Percentiles rank a stretch among this genome's conserved stretches.
phyloP scores from a whole-genome alignment of 805 yeast genomes.

The Candida nemodendra region DNA sequence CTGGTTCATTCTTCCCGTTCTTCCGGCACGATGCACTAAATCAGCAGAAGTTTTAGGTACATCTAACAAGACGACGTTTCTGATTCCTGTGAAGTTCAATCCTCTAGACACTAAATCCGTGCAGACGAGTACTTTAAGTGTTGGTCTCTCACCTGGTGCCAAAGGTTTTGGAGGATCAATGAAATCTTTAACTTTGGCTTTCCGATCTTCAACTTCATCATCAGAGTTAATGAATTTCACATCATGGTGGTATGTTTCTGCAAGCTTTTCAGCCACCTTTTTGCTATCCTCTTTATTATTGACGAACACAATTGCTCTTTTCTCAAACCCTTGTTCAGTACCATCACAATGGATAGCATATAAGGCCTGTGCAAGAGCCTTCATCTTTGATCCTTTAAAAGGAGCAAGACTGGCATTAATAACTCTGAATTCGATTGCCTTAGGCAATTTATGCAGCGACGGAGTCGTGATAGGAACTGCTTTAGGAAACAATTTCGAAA shows the following conservation, averaged over 20 bases:
- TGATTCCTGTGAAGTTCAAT: conserved; percentile 74
- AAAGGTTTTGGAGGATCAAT: conserved; percentile 55
- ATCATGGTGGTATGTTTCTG: conserved; percentile 50
- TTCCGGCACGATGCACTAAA: conserved; percentile 85
- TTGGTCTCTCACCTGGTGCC: conserved; percentile 31
- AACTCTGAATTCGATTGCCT: conserved; percentile 65
- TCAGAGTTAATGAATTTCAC: conserved; percentile 68
- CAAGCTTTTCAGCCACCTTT: conserved; percentile 55
- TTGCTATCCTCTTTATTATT: conserved; percentile 67
- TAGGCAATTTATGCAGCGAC: conserved; percentile 79
- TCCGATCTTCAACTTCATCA: conserved; percentile 60
- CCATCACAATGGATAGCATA: conserved; percentile 85
- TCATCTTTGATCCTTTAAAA: conserved; percentile 76
- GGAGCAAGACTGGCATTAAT: conserved; percentile 79
- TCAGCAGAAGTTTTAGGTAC: conserved; percentile 84
- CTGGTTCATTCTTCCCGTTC: conserved; percentile 91
- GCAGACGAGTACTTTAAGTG: conserved; percentile 70
- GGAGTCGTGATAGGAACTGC: conserved; percentile 72
- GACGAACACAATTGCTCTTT: conserved; percentile 82
- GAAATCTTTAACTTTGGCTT: conserved; percentile 56
- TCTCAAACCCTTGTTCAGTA: conserved; percentile 71
- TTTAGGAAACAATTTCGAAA: conserved; percentile 62
- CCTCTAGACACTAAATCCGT: conserved; percentile 93
- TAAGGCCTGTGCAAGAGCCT: conserved; percentile 84
- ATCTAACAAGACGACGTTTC: conserved; percentile 81